Percentiles rank a stretch among this genome's conserved stretches.
These are phyloP conservation scores for Geotrichum aggregatum DNA, from an alignment of 1,139 yeast species.

Conservation along the genomic window DNA sequence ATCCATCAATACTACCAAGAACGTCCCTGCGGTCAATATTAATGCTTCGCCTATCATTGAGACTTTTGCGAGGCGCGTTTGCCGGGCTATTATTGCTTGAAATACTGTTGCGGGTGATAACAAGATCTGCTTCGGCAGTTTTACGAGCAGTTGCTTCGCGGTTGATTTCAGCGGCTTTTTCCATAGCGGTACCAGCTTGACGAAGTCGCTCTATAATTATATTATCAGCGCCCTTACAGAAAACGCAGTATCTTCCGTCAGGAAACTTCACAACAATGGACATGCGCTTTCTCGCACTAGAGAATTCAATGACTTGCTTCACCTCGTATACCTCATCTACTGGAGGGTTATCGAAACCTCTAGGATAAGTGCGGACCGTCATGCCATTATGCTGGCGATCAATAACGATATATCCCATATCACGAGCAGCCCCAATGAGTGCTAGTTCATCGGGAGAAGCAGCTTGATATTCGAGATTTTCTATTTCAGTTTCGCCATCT, in stretches of 20 bases:
- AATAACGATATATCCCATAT: conserved; percentile 77
- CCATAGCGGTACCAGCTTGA: conserved; percentile 53
- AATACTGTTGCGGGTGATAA: conserved; percentile 45
- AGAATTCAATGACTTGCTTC: conserved; percentile 77
- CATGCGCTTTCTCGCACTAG: conserved; percentile 90
- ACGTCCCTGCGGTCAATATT: conserved; percentile 32
- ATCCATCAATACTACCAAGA: conserved; percentile 49
- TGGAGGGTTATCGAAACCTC: conserved; percentile 69
- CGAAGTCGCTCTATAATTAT: conserved; percentile 74
- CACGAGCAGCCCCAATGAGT: conserved; percentile 87
- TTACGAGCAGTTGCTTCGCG: conserved; percentile 59
- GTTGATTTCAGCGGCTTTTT: conserved; percentile 62
- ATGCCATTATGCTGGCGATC: conserved; percentile 60
- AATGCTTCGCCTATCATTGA: conserved; percentile 30
- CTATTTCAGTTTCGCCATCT: conserved; percentile 44
- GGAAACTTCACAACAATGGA: conserved; percentile 79
- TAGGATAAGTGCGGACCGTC: conserved; percentile 72
- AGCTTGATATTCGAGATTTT: conserved; percentile 69
- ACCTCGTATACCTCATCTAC: conserved; percentile 65
- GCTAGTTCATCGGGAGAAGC: conserved; percentile 97
- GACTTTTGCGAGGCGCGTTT: conserved; percentile 20
- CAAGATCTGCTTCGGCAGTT: conserved; percentile 74
- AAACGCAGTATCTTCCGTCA: conserved; percentile 66
- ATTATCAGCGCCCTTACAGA: conserved; percentile 96
- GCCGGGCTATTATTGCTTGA: conserved; percentile 29